Conservation (phyloP, 345 rosid species). For the Mangifera indica region DNA sequence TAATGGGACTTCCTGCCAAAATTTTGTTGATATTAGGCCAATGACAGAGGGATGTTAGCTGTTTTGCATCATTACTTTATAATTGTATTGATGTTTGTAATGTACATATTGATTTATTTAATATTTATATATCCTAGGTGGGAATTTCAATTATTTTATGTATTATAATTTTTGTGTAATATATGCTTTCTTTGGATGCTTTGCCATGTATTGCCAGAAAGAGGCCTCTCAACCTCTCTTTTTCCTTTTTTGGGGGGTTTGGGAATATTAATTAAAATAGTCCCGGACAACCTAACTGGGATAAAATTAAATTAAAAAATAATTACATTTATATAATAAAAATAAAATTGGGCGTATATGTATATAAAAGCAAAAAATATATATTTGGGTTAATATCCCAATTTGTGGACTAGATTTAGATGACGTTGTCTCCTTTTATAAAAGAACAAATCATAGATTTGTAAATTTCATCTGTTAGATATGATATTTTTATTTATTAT, state of each 20-base stretch:
- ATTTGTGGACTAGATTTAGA: not conserved
- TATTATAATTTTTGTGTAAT: not conserved
- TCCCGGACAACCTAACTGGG: too few species aligned
- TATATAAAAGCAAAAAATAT: too few species aligned
- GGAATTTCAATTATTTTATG: not conserved
- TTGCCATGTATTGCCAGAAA: not conserved
- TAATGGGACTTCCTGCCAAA: constrained; percentile 20
- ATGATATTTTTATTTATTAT: not conserved
- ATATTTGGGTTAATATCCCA: too few species aligned
- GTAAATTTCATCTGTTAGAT: too few species aligned
- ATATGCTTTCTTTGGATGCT: constrained; percentile 5
- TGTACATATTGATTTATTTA: constrained; percentile 17
- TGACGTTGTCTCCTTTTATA: not conserved
- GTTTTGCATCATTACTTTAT: constrained; percentile 19
- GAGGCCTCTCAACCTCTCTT: not conserved
- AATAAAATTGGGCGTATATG: too few species aligned
- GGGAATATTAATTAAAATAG: too few species aligned
- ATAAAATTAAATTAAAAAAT: too few species aligned
- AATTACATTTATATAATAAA: too few species aligned
- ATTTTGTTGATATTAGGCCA: constrained; percentile 33
- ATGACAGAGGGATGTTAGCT: constrained; percentile 25
- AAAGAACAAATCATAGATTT: not conserved
- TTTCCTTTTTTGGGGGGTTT: not conserved
- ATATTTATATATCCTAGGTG: not conserved
- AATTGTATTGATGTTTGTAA: not conserved